These are phyloP conservation scores for Candida boidinii DNA, from an alignment of 805 yeast species.

Conservation along the genomic window DNA sequence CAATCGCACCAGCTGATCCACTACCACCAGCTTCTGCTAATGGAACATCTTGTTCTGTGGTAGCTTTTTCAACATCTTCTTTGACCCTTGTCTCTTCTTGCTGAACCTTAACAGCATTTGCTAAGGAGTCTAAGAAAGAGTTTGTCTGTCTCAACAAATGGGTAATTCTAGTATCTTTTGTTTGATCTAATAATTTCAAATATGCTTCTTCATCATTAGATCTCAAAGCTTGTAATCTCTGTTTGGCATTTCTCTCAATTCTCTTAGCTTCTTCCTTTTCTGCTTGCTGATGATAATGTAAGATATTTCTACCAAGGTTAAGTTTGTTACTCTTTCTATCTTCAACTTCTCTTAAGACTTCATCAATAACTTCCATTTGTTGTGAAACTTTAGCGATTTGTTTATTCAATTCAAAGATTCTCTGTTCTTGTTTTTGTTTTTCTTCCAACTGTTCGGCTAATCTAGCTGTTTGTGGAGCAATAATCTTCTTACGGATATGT, in stretches of 20 bases:
- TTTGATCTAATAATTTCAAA: conserved; percentile 73
- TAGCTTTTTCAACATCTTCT: conserved; percentile 16
- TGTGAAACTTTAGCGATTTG: conserved; percentile 40
- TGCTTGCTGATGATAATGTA: conserved; percentile 42
- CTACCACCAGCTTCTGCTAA: conserved; percentile 16
- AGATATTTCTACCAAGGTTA: conserved; percentile 33
- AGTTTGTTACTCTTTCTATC: conserved; percentile 22
- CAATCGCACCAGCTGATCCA: conserved; percentile 18
- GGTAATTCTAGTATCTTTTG: conserved; percentile 81
- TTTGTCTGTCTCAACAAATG: conserved; percentile 78
- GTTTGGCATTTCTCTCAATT: conserved; percentile 75
- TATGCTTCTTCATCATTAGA: conserved; percentile 87
- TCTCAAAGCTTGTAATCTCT: conserved; percentile 78
- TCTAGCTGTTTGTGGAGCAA: conserved; percentile 66
- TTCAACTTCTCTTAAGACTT: conserved; percentile 20
- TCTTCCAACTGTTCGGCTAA: conserved; percentile 70
- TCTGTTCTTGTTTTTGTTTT: conserved; percentile 56
- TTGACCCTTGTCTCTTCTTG: conserved; percentile 44
- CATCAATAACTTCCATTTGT: conserved; percentile 26
- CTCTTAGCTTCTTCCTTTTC: conserved; percentile 73
- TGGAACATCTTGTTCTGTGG: conserved; percentile 4
- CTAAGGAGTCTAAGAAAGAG: conserved; percentile 64
- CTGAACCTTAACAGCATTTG: conserved; percentile 72
- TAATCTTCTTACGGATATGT: conserved; percentile 59
- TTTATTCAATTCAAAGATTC: conserved; percentile 38